A percentile compares a stretch with the other conserved stretches of the same genome.
Conservation (phyloP, 208 protist species). For the Trypanosoma lewisi region DNA sequence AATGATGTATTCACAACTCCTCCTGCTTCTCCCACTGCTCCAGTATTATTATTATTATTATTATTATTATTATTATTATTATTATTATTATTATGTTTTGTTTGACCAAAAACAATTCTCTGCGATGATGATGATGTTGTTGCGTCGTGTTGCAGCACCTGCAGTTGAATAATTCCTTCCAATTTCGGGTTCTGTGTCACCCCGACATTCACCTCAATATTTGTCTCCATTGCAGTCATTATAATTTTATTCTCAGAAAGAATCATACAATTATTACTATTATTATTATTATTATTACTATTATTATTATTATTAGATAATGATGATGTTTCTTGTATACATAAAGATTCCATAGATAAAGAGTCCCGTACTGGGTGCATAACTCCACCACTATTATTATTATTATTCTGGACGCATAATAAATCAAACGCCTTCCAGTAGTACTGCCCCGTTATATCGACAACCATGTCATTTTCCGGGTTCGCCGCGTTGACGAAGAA, state of each 20-base stretch:
- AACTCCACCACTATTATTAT: too few relatives aligned
- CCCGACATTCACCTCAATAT: conserved; percentile 43
- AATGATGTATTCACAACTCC: too few relatives aligned
- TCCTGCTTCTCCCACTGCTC: too few relatives aligned
- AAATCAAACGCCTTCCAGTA: conserved; percentile 86
- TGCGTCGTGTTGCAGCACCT: conserved; percentile 75
- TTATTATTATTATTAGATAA: too few relatives aligned
- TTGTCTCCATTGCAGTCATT: conserved; percentile 60
- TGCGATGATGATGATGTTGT: conserved; percentile 37
- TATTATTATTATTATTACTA: too few relatives aligned
- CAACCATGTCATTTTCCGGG: conserved; percentile 85
- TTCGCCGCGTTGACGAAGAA: conserved; percentile 88
- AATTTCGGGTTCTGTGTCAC: conserved; percentile 62
- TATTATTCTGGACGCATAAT: too few relatives aligned
- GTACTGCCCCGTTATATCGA: conserved; percentile 70
- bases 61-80: conserved; percentile 1
- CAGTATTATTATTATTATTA: too few relatives aligned
- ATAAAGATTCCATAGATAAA: conserved; percentile 56
- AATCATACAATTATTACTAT: too few relatives aligned
- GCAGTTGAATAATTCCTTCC: conserved; percentile 68
- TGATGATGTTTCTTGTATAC: conserved; percentile 31
- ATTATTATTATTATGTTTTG: conserved; percentile 8
- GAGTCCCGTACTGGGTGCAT: conserved; percentile 47
- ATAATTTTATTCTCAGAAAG: conserved; percentile 66
- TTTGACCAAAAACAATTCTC: conserved; percentile 52